Evolutionary conservation across 768 basidiomycete species (phyloP).

Genomic region (Trametes coccinea): DNA sequence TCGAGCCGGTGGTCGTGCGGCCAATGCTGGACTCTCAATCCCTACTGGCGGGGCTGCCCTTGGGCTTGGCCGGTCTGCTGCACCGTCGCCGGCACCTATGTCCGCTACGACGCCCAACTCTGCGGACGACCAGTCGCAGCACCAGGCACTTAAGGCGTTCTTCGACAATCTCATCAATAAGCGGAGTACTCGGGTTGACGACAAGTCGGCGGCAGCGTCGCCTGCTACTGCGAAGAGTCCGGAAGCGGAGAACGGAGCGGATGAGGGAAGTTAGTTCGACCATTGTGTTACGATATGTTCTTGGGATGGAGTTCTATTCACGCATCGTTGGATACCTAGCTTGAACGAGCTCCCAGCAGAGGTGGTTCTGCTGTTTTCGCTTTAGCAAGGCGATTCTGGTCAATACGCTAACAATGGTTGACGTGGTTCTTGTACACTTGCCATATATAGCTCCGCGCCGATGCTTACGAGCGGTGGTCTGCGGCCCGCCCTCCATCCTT

Average conservation of each 20-base stretch:
- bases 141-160: constrained; percentile 85
- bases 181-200: constrained; percentile 53
- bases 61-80: constrained; percentile 21
- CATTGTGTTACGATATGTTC: neutral
- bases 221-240: constrained; percentile 29
- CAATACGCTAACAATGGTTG: no score
- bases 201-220: constrained; percentile 34
- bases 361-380: no score
- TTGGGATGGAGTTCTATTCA: neutral
- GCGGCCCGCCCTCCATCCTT: neutral
- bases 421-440: constrained; percentile 4
- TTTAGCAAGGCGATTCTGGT: no score
- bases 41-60: constrained; percentile 18
- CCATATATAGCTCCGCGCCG: neutral
- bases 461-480: neutral
- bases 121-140: constrained; percentile 63
- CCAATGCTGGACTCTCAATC: constrained; percentile 25
- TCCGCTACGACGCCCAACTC: constrained; percentile 41
- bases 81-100: constrained; percentile 33
- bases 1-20: constrained; percentile 20
- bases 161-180: constrained; percentile 79
- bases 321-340: no score
- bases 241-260: constrained; percentile 17
- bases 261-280: constrained; percentile 21
- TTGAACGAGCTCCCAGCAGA: neutral